These are phyloP conservation scores for Pholiota adiposa DNA, from an alignment of 1,284 basidiomycete genomes.

Conservation along the genomic window DNA sequence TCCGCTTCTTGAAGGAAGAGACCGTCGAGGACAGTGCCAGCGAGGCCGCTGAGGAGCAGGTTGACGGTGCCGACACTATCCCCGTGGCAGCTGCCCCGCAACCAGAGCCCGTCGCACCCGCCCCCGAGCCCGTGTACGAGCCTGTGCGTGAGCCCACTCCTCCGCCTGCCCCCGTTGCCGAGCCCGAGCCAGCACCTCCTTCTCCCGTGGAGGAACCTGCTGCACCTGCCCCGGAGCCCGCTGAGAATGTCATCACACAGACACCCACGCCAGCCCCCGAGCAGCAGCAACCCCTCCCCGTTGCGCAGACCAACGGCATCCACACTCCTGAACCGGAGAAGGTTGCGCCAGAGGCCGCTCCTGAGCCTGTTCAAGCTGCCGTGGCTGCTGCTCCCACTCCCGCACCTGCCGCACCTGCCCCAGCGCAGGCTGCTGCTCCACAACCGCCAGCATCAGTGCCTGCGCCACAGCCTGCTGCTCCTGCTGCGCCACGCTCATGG, in stretches of 20 bases:
- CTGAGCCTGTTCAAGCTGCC: constrained; percentile 1
- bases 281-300: constrained; percentile 31
- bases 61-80: constrained; percentile 23
- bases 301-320: constrained; percentile 36
- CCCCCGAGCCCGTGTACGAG: constrained; percentile 36
- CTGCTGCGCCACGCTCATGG: constrained; percentile 77
- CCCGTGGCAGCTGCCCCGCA: constrained; percentile 22
- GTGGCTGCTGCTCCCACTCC: constrained; percentile 30
- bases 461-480: constrained; percentile 38
- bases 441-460: constrained; percentile 15
- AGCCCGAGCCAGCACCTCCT: constrained; percentile 38
- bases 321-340: constrained; percentile 33
- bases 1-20: constrained; percentile 98
- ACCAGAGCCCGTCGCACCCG: constrained; percentile 36
- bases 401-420: constrained; percentile 41
- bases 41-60: constrained; percentile 37
- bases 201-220: constrained; percentile 37
- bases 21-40: constrained; percentile 78
- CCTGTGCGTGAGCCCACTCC: constrained; percentile 36
- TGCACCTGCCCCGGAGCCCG: constrained; percentile 36
- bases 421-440: constrained; percentile 25
- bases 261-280: constrained; percentile 45
- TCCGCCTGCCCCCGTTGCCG: constrained; percentile 37
- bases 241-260: constrained; percentile 39
- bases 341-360: constrained; percentile 36